phyloP scores from a whole-genome alignment of 768 basidiomycete genomes.

The Russula foetens region DNA sequence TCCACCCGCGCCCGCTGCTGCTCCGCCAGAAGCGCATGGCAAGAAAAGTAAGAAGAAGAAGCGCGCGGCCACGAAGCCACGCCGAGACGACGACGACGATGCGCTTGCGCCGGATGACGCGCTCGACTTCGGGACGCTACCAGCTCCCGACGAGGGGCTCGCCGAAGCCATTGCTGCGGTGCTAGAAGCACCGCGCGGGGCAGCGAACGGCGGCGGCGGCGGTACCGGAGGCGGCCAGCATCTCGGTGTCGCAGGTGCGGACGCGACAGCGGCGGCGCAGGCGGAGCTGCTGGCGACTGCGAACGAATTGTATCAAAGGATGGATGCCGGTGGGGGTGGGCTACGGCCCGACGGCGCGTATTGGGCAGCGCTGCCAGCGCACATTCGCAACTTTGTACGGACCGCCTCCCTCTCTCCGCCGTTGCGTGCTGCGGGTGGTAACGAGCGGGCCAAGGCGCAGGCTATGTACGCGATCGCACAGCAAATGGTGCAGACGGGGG shows the following conservation, averaged over 20 bases:
- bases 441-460: conserved; percentile 39
- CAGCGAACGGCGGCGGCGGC: background rate
- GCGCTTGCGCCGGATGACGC: conserved; percentile 10
- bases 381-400: conserved; percentile 62
- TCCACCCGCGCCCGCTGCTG: background rate
- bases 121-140: conserved; percentile 15
- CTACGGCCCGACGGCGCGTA: conserved; percentile 50
- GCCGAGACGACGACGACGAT: conserved; percentile 10
- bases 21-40: background rate
- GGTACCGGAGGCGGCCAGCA: background rate
- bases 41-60: conserved; percentile 16
- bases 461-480: conserved; percentile 65
- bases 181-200: conserved; percentile 10
- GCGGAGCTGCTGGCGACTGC: conserved; percentile 42
- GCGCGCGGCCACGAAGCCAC: conserved; percentile 2
- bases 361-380: conserved; percentile 60
- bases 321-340: conserved; percentile 19
- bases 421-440: conserved; percentile 26
- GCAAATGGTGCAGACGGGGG: conserved; percentile 48
- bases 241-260: conserved; percentile 6
- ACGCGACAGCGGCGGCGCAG: conserved; percentile 20
- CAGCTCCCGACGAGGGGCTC: conserved; percentile 17
- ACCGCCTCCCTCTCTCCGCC: conserved; percentile 27
- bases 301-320: conserved; percentile 40
- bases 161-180: conserved; percentile 20